These are phyloP conservation scores for Senna tora DNA, from an alignment of 306 rosid species.

Conservation along the genomic window DNA sequence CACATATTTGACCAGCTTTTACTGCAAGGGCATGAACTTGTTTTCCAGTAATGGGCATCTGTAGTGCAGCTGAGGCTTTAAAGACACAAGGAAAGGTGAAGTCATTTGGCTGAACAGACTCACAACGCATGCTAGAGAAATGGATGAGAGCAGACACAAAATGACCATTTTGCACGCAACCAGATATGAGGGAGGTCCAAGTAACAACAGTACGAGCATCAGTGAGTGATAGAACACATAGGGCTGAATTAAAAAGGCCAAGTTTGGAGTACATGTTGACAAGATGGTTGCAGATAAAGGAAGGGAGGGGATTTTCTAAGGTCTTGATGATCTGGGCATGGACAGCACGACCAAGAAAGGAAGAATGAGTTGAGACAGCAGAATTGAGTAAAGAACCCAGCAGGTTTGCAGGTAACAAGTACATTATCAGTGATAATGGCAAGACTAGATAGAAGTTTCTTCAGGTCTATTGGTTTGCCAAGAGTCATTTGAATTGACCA, in stretches of 20 bases:
- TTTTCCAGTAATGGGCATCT: constrained; percentile 56
- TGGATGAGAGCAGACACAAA: constrained; percentile 54
- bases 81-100: constrained; percentile 82
- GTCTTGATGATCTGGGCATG: constrained; percentile 73
- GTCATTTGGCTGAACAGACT: constrained; percentile 69
- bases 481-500: not conserved
- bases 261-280: constrained; percentile 92
- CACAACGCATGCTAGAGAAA: constrained; percentile 69
- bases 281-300: constrained; percentile 77
- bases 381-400: constrained; percentile 63
- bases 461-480: not conserved
- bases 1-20: constrained; percentile 63
- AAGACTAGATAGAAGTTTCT: too few species aligned
- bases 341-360: constrained; percentile 61
- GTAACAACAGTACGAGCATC: constrained; percentile 73
- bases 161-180: constrained; percentile 68
- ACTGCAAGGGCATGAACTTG: constrained; percentile 73
- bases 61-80: constrained; percentile 67
- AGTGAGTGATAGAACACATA: constrained; percentile 61
- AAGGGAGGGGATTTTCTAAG: constrained; percentile 54
- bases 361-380: constrained; percentile 53
- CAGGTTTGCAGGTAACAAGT: constrained; percentile 47
- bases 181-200: constrained; percentile 88
- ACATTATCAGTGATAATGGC: constrained; percentile 54
- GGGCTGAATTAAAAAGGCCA: constrained; percentile 65